A percentile compares a stretch with the other conserved stretches of the same genome.
Evolutionary conservation across 129 eudicot genomes (phyloP).

Genomic region (Flaveria ramosissima): DNA sequence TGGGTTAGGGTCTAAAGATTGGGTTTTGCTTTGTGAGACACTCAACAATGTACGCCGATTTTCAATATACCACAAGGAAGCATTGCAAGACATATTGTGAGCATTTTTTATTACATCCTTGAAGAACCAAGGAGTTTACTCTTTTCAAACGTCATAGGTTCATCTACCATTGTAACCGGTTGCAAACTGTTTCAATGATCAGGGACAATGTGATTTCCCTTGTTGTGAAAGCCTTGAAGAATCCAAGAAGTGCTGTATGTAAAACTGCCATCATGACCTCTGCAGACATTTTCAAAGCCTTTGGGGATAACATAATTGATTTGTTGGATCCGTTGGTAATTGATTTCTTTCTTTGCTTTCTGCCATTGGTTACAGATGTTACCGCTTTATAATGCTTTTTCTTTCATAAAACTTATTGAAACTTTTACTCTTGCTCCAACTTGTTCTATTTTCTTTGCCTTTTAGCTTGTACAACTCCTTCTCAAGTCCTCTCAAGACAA

Average conservation of each 20-base stretch:
- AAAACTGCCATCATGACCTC: constrained; percentile 82
- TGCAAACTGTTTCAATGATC: constrained; percentile 16
- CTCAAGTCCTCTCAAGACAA: constrained; percentile 94
- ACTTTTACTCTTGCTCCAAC: constrained; percentile 8
- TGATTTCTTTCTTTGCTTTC: background rate
- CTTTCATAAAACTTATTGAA: background rate
- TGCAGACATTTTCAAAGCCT: constrained; percentile 75
- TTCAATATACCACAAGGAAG: constrained; percentile 70
- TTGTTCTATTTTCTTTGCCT: constrained; percentile 19
- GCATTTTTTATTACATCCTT: constrained; percentile 19
- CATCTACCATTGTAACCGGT: background rate
- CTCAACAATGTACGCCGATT: constrained; percentile 73
- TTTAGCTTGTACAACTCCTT: constrained; percentile 78
- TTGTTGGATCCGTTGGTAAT: constrained; percentile 72
- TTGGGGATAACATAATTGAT: constrained; percentile 61
- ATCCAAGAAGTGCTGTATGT: constrained; percentile 91
- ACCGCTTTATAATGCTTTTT: background rate
- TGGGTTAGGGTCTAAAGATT: constrained; percentile 75
- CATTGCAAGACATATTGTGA: constrained; percentile 56
- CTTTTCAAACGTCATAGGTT: background rate
- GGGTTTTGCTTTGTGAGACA: constrained; percentile 74
- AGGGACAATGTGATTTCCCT: constrained; percentile 67
- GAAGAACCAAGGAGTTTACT: background rate
- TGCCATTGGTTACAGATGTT: constrained; percentile 9
- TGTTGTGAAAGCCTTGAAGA: constrained; percentile 76